Conservation (phyloP, 2,329 filamentous ascomycete species). For the Fusarium tjaetaba region DNA sequence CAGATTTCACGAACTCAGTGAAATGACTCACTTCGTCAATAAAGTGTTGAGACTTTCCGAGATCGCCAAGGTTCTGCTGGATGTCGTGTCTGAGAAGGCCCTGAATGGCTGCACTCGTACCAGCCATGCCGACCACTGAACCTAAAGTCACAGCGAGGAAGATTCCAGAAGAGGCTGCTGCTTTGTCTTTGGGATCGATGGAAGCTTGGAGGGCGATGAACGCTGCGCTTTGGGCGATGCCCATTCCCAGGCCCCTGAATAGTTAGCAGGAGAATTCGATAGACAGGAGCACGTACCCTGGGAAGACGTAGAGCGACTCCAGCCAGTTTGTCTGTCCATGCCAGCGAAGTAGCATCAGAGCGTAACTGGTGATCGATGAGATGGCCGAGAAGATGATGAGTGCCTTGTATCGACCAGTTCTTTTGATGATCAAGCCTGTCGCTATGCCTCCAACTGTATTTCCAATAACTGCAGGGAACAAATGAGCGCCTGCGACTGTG, state of each 20-base stretch:
- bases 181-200: constrained; percentile 50
- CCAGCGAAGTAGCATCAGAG: constrained; percentile 66
- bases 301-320: constrained; percentile 69
- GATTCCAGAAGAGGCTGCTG: constrained; percentile 53
- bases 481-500: constrained; percentile 66
- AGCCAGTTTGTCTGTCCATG: constrained; percentile 64
- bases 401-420: constrained; percentile 68
- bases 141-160: constrained; percentile 51
- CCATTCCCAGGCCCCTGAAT: constrained; percentile 47
- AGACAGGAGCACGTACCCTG: constrained; percentile 40
- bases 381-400: constrained; percentile 62
- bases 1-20: rapidly evolving
- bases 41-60: constrained; percentile 10
- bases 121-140: constrained; percentile 51
- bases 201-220: constrained; percentile 55
- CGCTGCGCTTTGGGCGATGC: constrained; percentile 52
- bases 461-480: constrained; percentile 74
- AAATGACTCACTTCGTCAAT: constrained; percentile 22
- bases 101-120: constrained; percentile 49
- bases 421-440: constrained; percentile 66
- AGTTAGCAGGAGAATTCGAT: background rate
- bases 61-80: background rate
- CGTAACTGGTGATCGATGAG: constrained; percentile 60
- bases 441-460: constrained; percentile 72
- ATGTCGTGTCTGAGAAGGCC: constrained; percentile 15